phyloP scores from a whole-genome alignment of 768 basidiomycete species.

The Royoungia palumana region DNA sequence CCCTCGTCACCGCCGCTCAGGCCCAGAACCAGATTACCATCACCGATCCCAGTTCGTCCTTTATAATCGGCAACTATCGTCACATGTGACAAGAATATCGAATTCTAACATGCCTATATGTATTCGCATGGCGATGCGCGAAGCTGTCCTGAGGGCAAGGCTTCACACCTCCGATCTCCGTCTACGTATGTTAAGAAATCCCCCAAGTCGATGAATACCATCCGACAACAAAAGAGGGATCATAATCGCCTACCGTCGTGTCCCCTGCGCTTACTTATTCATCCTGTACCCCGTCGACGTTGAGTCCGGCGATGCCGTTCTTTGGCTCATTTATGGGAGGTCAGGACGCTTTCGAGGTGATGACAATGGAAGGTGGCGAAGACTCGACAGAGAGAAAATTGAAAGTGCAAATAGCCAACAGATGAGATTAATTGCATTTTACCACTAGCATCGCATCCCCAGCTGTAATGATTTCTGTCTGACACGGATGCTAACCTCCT shows the following conservation, averaged over 20 bases:
- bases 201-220: constrained; percentile 12
- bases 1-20: no score
- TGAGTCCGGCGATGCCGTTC: constrained; percentile 72
- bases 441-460: background rate
- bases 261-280: constrained; percentile 70
- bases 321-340: constrained; percentile 51
- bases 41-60: no score
- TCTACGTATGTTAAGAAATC: constrained; percentile 11
- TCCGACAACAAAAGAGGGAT: constrained; percentile 26
- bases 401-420: constrained; percentile 17
- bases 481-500: no score
- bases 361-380: constrained; percentile 22
- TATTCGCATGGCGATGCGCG: constrained; percentile 21
- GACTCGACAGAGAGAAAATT: constrained; percentile 23
- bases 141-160: constrained; percentile 1
- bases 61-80: no score
- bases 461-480: constrained; percentile 6
- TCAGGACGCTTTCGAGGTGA: constrained; percentile 32
- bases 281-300: constrained; percentile 58
- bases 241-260: constrained; percentile 52
- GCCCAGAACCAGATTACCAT: no score
- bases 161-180: constrained; percentile 5
- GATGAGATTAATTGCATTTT: constrained; percentile 7
- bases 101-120: constrained; percentile 19
- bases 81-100: constrained; percentile 14